These are phyloP conservation scores for Diaporthe capsici DNA, from an alignment of 2,329 filamentous ascomycete genomes.

Conservation along the genomic window DNA sequence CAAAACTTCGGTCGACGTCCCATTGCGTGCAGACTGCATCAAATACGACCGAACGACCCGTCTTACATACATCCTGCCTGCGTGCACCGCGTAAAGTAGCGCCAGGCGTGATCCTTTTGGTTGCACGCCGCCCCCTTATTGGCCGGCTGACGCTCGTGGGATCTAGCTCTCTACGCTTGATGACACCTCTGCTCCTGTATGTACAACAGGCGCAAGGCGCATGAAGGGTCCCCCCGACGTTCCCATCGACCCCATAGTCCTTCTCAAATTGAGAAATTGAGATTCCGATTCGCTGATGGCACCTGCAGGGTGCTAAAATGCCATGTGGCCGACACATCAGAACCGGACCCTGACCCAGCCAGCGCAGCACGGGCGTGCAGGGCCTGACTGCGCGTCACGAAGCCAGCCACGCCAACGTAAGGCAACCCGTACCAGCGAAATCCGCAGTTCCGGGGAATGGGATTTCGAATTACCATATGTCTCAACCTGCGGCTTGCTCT, in stretches of 20 bases:
- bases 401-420: conserved; percentile 4
- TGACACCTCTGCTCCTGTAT: conserved; percentile 16
- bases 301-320: conserved; percentile 23
- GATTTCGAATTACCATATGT: not conserved
- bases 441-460: not conserved
- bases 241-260: not conserved
- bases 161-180: conserved; percentile 31
- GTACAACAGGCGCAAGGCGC: not conserved
- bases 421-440: not conserved
- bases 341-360: conserved; percentile 4
- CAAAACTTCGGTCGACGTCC: too few species aligned
- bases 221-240: too few species aligned
- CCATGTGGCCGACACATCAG: conserved; percentile 3
- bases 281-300: not conserved
- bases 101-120: conserved; percentile 9
- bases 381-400: conserved; percentile 18
- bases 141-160: conserved; percentile 17
- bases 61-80: not conserved
- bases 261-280: not conserved
- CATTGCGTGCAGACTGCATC: conserved; percentile 1
- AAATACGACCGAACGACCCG: not conserved
- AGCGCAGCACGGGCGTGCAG: not conserved
- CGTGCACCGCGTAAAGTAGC: not conserved
- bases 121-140: not conserved
- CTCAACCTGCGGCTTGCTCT: not conserved